Evolutionary conservation across 805 yeast species (phyloP), one percentile per base, ranked within the genome.

Genomic region (Yarrowia osloensis): DNA sequence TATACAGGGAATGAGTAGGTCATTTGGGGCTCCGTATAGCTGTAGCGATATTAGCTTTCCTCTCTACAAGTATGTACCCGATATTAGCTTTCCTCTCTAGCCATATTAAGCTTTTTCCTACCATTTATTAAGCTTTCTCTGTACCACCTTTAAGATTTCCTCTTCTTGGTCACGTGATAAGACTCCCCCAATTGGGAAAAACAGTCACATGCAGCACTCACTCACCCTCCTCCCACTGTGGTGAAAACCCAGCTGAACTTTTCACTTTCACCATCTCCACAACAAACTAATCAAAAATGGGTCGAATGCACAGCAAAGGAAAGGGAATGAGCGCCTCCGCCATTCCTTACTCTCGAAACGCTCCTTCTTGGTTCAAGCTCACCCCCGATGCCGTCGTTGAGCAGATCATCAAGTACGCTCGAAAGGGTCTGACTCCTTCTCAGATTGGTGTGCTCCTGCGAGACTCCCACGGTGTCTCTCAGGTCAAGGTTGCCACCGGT

Each of bases 281-380:
- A 24, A 28, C 22, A 21, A 55, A 72, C 77, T 79, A 81, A 81
- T 78, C 83, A 87, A 90, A 86, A 82, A 94, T 94, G 99, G 99
- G 97, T 93, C 97, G 99, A 86, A 88, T 94, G 93, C 98, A 94
- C 91, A 90, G 97, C 85, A 85, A 90, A 96, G 99, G 99, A 85
- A 95, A 95, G 85, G 99, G 99, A 86, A 96, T 95, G 80, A 91
- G 98, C 78, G 88, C 97, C 79, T 92, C 98, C 81, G 97, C 99
- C 81, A 86, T 92, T 83, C 99, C 99, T 83, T 95, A 95, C 88
- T 93, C 98, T 78, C 94, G 99, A 86, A 88, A 88, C 84, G 87
- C 96, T 82, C 99, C 98, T 82, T 85, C 97, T 82, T 95, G 99
- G 99, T 94, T 93, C 96, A 94, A 95, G 88, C 89, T 91, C 78